These are phyloP conservation scores for Apiotrichum sp. DNA, from an alignment of 1,284 basidiomycete genomes.

Conservation along the genomic window DNA sequence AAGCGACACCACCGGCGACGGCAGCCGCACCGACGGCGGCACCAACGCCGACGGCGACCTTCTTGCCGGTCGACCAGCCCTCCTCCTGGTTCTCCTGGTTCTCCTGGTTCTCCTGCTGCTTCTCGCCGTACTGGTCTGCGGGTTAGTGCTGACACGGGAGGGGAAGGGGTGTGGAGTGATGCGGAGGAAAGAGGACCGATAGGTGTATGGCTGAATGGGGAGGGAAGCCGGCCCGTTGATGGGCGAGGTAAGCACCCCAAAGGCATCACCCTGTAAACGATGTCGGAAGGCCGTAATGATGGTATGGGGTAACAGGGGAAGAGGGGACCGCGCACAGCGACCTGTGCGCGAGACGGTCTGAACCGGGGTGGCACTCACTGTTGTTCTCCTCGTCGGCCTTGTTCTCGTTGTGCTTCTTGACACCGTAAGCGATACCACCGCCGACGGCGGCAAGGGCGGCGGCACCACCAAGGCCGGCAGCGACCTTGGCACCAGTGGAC, in stretches of 20 bases:
- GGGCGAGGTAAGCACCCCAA: no score
- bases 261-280: no score
- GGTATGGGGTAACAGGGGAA: no score
- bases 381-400: background rate
- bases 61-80: slow-evolving; percentile 7
- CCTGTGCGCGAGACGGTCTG: no score
- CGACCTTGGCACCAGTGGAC: slow-evolving; percentile 9
- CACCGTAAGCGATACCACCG: background rate
- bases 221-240: no score
- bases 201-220: no score
- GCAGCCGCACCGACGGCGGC: background rate
- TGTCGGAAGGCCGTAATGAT: no score
- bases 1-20: slow-evolving; percentile 1
- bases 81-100: background rate
- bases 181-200: no score
- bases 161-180: no score
- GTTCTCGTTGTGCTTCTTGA: slow-evolving; percentile 5
- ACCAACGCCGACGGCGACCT: background rate
- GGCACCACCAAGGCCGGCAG: slow-evolving; percentile 1
- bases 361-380: background rate
- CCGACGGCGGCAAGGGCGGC: background rate
- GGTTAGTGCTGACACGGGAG: no score
- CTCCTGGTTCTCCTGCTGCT: background rate
- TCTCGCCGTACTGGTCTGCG: background rate
- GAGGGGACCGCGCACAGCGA: no score